Evolutionary conservation across 108 stramenopile species (phyloP), one percentile per base, ranked within the genome.

Genomic region (Nitzschia inconspicua): DNA sequence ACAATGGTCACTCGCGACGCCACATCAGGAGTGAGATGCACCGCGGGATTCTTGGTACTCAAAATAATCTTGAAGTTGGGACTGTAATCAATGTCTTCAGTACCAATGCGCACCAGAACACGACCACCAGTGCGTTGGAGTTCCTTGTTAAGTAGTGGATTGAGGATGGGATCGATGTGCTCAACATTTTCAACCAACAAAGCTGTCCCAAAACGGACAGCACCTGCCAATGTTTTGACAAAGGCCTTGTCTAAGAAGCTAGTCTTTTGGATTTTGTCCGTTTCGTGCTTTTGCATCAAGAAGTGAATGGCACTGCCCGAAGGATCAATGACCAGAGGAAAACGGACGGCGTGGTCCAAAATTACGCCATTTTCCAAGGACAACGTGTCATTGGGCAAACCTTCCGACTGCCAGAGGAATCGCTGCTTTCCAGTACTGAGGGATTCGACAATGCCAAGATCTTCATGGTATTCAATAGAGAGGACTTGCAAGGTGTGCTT

Each of bases 251-350:
- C 98, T 44, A 96, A 65, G 72, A 98, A 98, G 44, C 95, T 96
- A 6, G 96, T 96, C 46, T 90, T 95, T 62, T 86, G 85, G 46
- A 99, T 95, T 70, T 94, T 94, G 30, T 89, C 74, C 4, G 76
- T 72, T 57, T 73, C 63, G 65, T 77, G 88, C 60, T 93, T 95
- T 30, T 86, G 82, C 89, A 95, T 89, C 23, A 97, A 50, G 68
- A 95, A 99, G 16, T 56, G 62, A 44, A 92, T 85, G 0, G 99
- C 97, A 58, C 91, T 74, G 10, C 99, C 99, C 9, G 96, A 87
- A n/a, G 99, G 99, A 65, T 99, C 99, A 42, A 99, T 90, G 32
- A 98, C 79, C n/a, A 98, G 84, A 6, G 97, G 96, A 63, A 95
- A 98, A 8, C 98, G 84, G 28, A 80, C 77, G 37, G 78, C 91